A percentile compares a stretch with the other conserved stretches of the same genome.
These are phyloP conservation scores for Jatropha podagrica DNA, from an alignment of 441 rosid species.

Conservation along the genomic window DNA sequence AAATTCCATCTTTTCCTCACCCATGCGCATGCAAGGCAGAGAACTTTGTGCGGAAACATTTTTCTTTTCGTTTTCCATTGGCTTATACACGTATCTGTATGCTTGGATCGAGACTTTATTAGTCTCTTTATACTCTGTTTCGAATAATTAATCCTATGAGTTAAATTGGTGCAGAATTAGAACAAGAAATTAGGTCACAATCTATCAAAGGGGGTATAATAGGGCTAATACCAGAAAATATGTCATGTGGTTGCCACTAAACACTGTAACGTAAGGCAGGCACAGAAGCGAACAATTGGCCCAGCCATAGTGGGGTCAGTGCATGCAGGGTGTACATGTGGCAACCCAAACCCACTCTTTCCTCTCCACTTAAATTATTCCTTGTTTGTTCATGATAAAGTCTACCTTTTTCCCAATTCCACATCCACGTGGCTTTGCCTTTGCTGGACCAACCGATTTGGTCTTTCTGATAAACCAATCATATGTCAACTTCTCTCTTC, in stretches of 20 bases:
- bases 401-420: not conserved
- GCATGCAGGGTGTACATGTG: not conserved
- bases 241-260: not conserved
- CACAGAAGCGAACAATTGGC: not conserved
- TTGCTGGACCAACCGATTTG: not conserved
- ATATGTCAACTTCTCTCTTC: not conserved
- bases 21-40: too few relatives aligned
- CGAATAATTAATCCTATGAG: too few relatives aligned
- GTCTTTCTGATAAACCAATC: not conserved
- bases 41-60: too few relatives aligned
- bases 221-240: not conserved
- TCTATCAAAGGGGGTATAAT: not conserved
- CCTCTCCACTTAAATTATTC: slow-evolving; percentile 5
- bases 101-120: too few relatives aligned
- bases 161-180: too few relatives aligned
- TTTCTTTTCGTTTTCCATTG: too few relatives aligned
- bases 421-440: not conserved
- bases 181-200: not conserved
- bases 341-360: not conserved
- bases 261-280: too few relatives aligned
- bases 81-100: too few relatives aligned
- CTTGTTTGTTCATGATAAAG: not conserved
- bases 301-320: not conserved
- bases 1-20: not conserved
- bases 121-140: too few relatives aligned